Evolutionary conservation across 768 basidiomycete genomes (phyloP), one percentile per base, ranked within the genome.

Genomic region (Serendipita indica): DNA sequence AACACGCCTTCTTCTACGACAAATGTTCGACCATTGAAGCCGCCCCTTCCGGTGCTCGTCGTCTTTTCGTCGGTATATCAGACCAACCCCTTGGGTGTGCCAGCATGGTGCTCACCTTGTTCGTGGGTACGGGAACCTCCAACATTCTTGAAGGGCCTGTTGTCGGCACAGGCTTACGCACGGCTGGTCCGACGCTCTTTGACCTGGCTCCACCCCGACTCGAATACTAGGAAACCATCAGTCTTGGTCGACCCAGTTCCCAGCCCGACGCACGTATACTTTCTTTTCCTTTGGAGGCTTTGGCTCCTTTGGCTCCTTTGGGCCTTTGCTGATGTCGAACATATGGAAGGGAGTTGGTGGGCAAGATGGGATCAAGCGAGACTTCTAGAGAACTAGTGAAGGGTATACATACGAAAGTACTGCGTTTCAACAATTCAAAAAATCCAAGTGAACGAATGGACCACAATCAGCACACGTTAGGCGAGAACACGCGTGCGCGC

Each of bases 251-350:
- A 33, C 13, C 16, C 10, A 18, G n/a, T 43, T 18, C 49, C 32
- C 7, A 10, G 30, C 22, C 7, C 20, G 7, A 54, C 49, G 22
- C 30, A 30, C 49, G 25, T 54, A 54, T 54, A 54, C 32, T 18
- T 54, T 54, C 32, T 54, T 54, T 18, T 54, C 49, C 25, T 54
- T 54, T 54, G 49, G 32, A 33, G 49, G 49, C 22, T 54, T 54
- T 54, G 49, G 25, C 2, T 54, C 49, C 30, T 54, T 54, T 13
- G 49, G 18, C 41, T n/a, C 41, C 41, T n/a, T n/a, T n/a, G n/a
- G n/a, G n/a, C n/a, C n/a, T n/a, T n/a, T n/a, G n/a, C n/a, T n/a
- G n/a, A 43, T 43, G 41, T 43, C 41, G 18, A n/a, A 43, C 18
- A 5, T 43, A 18, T n/a, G 5, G 18, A 43, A 25, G 41, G n/a